Conservation (phyloP, 768 basidiomycete species). For the Xerocomellus dryophilus region DNA sequence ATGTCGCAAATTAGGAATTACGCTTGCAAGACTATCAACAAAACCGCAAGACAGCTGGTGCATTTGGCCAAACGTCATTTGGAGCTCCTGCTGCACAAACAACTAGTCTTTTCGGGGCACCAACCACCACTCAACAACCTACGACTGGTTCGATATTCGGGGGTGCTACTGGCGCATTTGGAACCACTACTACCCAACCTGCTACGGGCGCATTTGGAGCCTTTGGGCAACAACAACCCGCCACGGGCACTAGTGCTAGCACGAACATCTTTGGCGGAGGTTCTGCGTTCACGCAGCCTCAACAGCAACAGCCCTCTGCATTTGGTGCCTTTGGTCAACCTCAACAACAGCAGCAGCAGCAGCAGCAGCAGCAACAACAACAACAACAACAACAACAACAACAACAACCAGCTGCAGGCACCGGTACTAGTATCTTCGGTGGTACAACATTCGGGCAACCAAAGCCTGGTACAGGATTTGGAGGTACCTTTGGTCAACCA, state of each 20-base stretch:
- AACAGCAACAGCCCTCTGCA: conserved; percentile 34
- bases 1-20: conserved; percentile 50
- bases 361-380: background rate
- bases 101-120: conserved; percentile 26
- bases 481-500: conserved; percentile 25
- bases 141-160: conserved; percentile 33
- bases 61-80: conserved; percentile 51
- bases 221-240: conserved; percentile 36
- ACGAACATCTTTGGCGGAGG: conserved; percentile 44
- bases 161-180: conserved; percentile 21
- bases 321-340: conserved; percentile 55
- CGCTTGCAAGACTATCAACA: conserved; percentile 74
- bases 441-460: conserved; percentile 33
- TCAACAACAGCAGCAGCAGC: conserved; percentile 13
- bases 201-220: conserved; percentile 30
- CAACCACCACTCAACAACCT: conserved; percentile 28
- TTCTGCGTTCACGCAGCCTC: conserved; percentile 40
- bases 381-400: conserved; percentile 22
- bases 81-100: conserved; percentile 27
- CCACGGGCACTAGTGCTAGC: conserved; percentile 30
- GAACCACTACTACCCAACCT: conserved; percentile 26
- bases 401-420: conserved; percentile 36
- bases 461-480: conserved; percentile 33
- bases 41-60: conserved; percentile 65
- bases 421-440: conserved; percentile 34